These are phyloP conservation scores for Talaromyces sp. DNA, from an alignment of 2,329 filamentous ascomycete genomes.

Conservation along the genomic window DNA sequence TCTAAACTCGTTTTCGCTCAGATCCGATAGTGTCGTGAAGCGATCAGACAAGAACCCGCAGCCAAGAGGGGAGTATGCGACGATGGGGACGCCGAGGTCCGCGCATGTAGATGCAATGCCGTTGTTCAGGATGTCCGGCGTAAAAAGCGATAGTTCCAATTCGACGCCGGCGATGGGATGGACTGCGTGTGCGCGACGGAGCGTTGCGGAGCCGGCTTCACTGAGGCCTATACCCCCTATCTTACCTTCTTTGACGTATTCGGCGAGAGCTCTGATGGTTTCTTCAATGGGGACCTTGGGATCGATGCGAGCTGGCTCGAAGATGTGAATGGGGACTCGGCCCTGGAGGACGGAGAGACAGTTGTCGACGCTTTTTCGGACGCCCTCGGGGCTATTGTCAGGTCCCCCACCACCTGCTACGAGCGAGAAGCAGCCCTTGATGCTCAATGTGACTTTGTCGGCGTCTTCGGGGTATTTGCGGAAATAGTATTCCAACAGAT, in stretches of 20 bases:
- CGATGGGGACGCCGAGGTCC: conserved; percentile 55
- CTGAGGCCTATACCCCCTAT: conserved; percentile 43
- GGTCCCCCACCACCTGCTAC: conserved; percentile 29
- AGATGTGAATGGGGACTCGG: conserved; percentile 54
- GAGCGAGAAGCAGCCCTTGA: conserved; percentile 55
- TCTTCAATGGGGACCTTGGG: conserved; percentile 48
- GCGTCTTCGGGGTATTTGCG: conserved; percentile 61
- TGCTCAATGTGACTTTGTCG: conserved; percentile 56
- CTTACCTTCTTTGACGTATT: conserved; percentile 42
- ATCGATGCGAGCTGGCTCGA: conserved; percentile 58
- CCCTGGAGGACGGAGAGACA: conserved; percentile 51
- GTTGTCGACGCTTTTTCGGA: conserved; percentile 58
- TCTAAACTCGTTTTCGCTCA: conserved; percentile 48
- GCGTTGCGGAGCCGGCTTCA: conserved; percentile 43
- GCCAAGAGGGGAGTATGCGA: conserved; percentile 60
- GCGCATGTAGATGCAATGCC: conserved; percentile 55
- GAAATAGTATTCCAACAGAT: conserved; percentile 60
- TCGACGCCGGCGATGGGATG: conserved; percentile 59
- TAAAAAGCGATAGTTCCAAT: conserved; percentile 58
- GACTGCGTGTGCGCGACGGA: conserved; percentile 43
- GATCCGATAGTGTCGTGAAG: conserved; percentile 44
- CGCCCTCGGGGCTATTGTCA: conserved; percentile 53
- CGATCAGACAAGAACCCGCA: conserved; percentile 54
- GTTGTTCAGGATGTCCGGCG: conserved; percentile 55
- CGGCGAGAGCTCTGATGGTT: conserved; percentile 37